Evolutionary conservation across 2,329 filamentous ascomycete genomes (phyloP).

Genomic region (Pezicula neosporulosa): DNA sequence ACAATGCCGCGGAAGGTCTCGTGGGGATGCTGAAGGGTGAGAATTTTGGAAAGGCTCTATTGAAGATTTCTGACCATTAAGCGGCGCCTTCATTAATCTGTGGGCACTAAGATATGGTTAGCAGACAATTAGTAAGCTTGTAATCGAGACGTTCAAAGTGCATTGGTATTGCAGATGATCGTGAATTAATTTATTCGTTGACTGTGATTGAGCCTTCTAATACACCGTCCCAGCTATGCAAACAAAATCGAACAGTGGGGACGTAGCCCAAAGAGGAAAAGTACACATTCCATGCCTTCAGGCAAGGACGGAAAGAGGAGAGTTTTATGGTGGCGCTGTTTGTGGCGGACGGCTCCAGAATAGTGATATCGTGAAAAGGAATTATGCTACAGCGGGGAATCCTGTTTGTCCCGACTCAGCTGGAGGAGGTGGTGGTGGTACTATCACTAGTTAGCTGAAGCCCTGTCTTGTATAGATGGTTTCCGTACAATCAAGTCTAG

Average conservation of each 20-base stretch:
- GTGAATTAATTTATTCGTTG: constrained; percentile 1
- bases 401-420: constrained; percentile 25
- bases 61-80: constrained; percentile 36
- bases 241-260: constrained; percentile 16
- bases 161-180: not conserved
- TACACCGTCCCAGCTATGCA: constrained; percentile 26
- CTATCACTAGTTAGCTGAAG: constrained; percentile 21
- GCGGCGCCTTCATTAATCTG: not conserved
- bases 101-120: not conserved
- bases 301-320: constrained; percentile 27
- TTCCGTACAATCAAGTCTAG: constrained; percentile 67
- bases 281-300: constrained; percentile 18
- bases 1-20: constrained; percentile 60
- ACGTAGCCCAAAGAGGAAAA: constrained; percentile 22
- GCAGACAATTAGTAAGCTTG: too few relatives aligned
- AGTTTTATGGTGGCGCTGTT: constrained; percentile 19
- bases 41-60: constrained; percentile 69
- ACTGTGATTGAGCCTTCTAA: not conserved
- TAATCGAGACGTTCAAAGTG: constrained; percentile 10
- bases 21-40: constrained; percentile 63
- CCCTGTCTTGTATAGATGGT: not conserved
- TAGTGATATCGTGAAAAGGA: constrained; percentile 5
- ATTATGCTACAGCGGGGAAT: constrained; percentile 27
- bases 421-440: constrained; percentile 23
- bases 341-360: constrained; percentile 13